These are phyloP conservation scores for Syncephalastrum sp. DNA, from an alignment of 371 early-diverging fungal genomes.

Conservation along the genomic window DNA sequence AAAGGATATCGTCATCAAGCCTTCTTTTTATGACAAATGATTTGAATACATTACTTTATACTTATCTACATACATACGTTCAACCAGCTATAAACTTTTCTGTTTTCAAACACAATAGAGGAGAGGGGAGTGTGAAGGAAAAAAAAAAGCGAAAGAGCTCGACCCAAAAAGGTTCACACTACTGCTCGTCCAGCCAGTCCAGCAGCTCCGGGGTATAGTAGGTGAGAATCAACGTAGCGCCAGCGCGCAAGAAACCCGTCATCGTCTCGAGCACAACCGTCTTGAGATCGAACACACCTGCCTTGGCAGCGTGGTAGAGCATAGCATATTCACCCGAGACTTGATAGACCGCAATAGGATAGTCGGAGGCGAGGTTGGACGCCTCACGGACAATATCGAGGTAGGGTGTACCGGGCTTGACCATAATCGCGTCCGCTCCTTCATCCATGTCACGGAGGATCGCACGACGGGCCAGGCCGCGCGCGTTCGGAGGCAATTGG, in stretches of 20 bases:
- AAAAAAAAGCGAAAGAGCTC: too few relatives aligned
- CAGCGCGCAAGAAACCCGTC: conserved; percentile 84
- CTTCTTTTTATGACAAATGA: too few relatives aligned
- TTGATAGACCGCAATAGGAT: conserved; percentile 86
- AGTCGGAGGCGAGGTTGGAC: conserved; percentile 65
- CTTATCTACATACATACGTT: too few relatives aligned
- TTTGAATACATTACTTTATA: too few relatives aligned
- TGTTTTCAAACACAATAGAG: too few relatives aligned
- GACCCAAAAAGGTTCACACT: background rate
- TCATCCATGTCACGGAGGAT: conserved; percentile 86
- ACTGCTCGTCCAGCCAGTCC: conserved; percentile 77
- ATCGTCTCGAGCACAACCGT: conserved; percentile 85
- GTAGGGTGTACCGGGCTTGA: conserved; percentile 95
- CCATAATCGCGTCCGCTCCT: conserved; percentile 96
- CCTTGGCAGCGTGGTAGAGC: conserved; percentile 87
- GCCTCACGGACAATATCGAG: conserved; percentile 94
- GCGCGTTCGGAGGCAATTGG: conserved; percentile 88
- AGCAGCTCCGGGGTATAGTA: conserved; percentile 93
- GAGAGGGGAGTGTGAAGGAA: too few relatives aligned
- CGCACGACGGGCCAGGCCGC: conserved; percentile 89
- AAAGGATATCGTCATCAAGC: too few relatives aligned
- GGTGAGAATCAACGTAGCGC: conserved; percentile 89
- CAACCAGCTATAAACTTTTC: too few relatives aligned
- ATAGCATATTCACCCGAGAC: conserved; percentile 96
- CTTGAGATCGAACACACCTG: conserved; percentile 85